These are phyloP conservation scores for Wickerhamomyces strasburgensis DNA, from an alignment of 805 yeast genomes.

Conservation along the genomic window DNA sequence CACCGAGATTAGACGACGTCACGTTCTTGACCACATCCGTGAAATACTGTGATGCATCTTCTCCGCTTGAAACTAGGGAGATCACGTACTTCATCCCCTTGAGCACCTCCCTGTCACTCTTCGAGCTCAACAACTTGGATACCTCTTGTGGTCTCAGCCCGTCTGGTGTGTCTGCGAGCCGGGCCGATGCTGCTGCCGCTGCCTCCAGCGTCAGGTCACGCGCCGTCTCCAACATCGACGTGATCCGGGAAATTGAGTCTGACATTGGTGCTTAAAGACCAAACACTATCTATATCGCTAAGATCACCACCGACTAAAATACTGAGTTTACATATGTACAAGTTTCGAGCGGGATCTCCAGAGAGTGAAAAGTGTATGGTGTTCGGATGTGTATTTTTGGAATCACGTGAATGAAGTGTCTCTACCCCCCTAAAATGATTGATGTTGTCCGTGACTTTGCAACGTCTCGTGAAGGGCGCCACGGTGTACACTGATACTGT, in stretches of 20 bases:
- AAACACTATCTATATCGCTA: no score
- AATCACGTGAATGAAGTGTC: no score
- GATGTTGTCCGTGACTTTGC: no score
- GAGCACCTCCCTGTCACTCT: conserved; percentile 58
- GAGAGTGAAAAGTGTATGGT: no score
- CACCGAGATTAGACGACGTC: conserved; percentile 57
- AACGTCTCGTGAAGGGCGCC: conserved; percentile 8
- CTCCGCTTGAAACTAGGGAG: conserved; percentile 37
- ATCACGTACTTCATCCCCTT: conserved; percentile 56
- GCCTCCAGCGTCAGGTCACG: conserved; percentile 76
- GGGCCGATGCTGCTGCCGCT: conserved; percentile 70
- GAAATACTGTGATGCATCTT: conserved; percentile 42
- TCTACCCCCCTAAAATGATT: no score
- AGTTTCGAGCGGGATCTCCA: no score
- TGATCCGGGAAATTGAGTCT: conserved; percentile 54
- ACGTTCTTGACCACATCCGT: conserved; percentile 89
- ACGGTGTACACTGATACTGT: neutral
- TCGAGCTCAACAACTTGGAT: conserved; percentile 57
- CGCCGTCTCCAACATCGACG: conserved; percentile 76
- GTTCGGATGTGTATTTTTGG: no score
- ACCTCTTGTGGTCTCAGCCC: conserved; percentile 63
- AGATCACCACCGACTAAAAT: no score
- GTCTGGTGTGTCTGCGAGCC: conserved; percentile 56
- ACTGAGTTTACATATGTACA: no score
- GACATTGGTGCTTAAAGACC: conserved; percentile 41